These are phyloP conservation scores for Lindgomyces ingoldianus DNA, from an alignment of 495 filamentous ascomycete species.

Conservation along the genomic window DNA sequence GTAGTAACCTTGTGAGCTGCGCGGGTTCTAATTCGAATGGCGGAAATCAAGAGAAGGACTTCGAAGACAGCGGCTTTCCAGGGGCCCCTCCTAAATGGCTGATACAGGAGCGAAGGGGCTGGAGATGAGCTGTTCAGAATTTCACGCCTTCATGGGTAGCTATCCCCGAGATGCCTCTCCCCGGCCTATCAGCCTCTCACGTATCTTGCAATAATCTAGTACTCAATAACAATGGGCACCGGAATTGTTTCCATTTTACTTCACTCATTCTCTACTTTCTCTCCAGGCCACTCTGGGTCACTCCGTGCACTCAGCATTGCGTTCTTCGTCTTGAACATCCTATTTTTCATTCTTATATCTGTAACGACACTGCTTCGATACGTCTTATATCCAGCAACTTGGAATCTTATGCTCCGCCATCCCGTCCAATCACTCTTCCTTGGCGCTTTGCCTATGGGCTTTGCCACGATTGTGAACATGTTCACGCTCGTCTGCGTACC, in stretches of 20 bases:
- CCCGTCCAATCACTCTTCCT: constrained; percentile 63
- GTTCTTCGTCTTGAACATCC: constrained; percentile 58
- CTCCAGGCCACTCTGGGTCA: constrained; percentile 54
- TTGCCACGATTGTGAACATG: constrained; percentile 65
- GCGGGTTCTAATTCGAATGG: too few relatives aligned
- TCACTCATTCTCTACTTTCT: constrained; percentile 47
- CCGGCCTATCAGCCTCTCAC: too few relatives aligned
- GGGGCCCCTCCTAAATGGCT: neutral
- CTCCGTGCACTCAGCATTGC: constrained; percentile 56
- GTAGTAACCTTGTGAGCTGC: too few relatives aligned
- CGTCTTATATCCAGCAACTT: constrained; percentile 59
- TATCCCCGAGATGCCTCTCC: too few relatives aligned
- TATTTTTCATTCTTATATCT: constrained; percentile 51
- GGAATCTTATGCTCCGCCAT: constrained; percentile 57
- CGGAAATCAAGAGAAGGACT: neutral
- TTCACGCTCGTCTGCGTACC: constrained; percentile 57
- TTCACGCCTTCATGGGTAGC: constrained; percentile 35
- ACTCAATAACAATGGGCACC: constrained; percentile 64
- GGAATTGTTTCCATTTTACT: constrained; percentile 64
- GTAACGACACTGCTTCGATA: constrained; percentile 58
- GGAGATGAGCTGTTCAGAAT: constrained; percentile 29
- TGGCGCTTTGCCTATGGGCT: constrained; percentile 64
- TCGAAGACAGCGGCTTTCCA: neutral
- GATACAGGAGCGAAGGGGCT: constrained; percentile 6
- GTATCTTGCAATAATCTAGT: constrained; percentile 35